Base-by-base conservation (phyloP, 1,284 basidiomycete genomes). In the Puccinia sorghi region DNA sequence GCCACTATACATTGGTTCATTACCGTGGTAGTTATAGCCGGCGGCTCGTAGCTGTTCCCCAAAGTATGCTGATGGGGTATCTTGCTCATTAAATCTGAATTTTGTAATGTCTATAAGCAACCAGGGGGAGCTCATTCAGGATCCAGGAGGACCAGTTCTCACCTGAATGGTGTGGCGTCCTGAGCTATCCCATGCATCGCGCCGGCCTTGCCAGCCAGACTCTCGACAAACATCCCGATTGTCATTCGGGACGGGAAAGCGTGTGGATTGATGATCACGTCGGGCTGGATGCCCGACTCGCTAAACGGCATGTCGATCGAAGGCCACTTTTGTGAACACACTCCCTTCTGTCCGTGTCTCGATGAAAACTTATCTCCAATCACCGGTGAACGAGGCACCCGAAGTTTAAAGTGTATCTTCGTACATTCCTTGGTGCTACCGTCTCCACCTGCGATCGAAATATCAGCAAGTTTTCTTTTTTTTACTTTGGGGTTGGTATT, bases 351-450 rank as follows among this genome's bases (percentile, higher is more conserved):
- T 59, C 97, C 97, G 85, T 99, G 97, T 71, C 97, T 90, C 0
- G 96, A 98, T 0, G 95, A 97, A 86, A 99, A 99, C 87, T 99
- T 99, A 88, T 99, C 97, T 64, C 97, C 97, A 75, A 99, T 99
- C 80, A 98, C 94, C 56, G 97, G 97, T 9, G 94, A 89, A 83
- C 97, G 93, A 27, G 94, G 92, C 82, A 99, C 93, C 48, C 97
- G 90, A 61, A 99, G 88, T 57, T 93, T 97, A 85, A 99, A 88
- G 82, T 99, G 94, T 67, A 99, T 88, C 86, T 96, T 97, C 46
- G 50, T 69, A 61, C 64, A 63, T 85, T 95, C 93, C 6, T 88
- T 87, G 83, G 97, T 94, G 32, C 93, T 92, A 4, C 90, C 87
- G 83, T 99, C 97, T 80, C 89, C 89, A 54, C 93, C 92, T 94